Evolutionary conservation across 2,329 filamentous ascomycete species (phyloP).

Genomic region (Talaromyces sp.): DNA sequence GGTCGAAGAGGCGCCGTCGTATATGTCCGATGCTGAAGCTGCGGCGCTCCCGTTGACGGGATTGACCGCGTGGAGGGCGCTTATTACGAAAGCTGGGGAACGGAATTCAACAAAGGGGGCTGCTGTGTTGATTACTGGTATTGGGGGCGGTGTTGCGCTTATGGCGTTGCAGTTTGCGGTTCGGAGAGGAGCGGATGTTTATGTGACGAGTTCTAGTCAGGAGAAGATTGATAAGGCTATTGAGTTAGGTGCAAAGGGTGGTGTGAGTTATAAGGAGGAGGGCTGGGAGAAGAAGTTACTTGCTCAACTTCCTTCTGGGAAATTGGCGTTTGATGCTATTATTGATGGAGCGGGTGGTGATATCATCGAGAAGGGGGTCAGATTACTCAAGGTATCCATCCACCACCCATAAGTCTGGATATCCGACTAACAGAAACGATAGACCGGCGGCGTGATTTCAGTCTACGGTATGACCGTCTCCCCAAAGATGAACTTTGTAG

Average conservation of each 20-base stretch:
- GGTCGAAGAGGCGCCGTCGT: slow-evolving; percentile 71
- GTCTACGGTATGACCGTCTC: slow-evolving; percentile 87
- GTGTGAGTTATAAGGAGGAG: slow-evolving; percentile 75
- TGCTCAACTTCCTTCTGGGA: slow-evolving; percentile 57
- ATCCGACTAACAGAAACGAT: not conserved
- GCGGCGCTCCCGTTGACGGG: slow-evolving; percentile 84
- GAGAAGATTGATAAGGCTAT: slow-evolving; percentile 72
- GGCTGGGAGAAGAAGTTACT: slow-evolving; percentile 78
- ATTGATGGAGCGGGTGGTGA: slow-evolving; percentile 90
- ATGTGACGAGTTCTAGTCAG: slow-evolving; percentile 71
- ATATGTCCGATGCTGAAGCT: slow-evolving; percentile 70
- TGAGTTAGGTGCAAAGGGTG: slow-evolving; percentile 72
- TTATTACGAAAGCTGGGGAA: slow-evolving; percentile 73
- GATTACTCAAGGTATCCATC: slow-evolving; percentile 63
- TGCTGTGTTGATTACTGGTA: slow-evolving; percentile 84
- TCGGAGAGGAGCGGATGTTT: slow-evolving; percentile 73
- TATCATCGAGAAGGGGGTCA: slow-evolving; percentile 66
- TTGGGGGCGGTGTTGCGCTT: slow-evolving; percentile 88
- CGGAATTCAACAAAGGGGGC: slow-evolving; percentile 54
- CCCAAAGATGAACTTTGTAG: slow-evolving; percentile 82
- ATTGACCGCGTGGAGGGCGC: slow-evolving; percentile 81
- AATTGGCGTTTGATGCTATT: slow-evolving; percentile 73
- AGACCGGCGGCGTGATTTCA: slow-evolving; percentile 76
- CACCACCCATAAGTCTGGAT: not conserved
- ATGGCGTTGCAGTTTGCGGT: slow-evolving; percentile 77